Evolutionary conservation across 331 rosid species (phyloP).

Genomic region (Quercus lobata): DNA sequence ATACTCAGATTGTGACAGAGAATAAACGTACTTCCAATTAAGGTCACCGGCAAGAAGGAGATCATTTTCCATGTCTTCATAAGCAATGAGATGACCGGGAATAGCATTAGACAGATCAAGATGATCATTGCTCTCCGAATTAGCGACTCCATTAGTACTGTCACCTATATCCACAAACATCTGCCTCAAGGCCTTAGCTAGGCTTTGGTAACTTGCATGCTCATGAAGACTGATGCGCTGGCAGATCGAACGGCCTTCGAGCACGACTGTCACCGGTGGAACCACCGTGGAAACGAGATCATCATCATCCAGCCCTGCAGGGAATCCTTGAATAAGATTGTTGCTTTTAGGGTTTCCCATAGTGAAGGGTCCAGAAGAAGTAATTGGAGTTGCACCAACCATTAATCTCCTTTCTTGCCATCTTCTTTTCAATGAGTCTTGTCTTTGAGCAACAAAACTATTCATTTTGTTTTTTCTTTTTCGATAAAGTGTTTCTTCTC

Average conservation of each 20-base stretch:
- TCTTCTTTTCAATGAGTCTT: conserved; percentile 48
- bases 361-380: conserved; percentile 25
- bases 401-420: conserved; percentile 41
- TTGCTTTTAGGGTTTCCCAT: conserved; percentile 23
- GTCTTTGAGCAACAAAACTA: conserved; percentile 45
- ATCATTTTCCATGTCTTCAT: conserved; percentile 88
- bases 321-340: conserved; percentile 24
- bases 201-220: conserved; percentile 69
- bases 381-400: conserved; percentile 30
- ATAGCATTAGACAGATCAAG: conserved; percentile 74
- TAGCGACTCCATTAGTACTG: background rate
- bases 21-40: conserved; percentile 63
- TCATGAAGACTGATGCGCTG: conserved; percentile 84
- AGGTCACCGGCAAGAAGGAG: conserved; percentile 97
- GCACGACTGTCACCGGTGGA: conserved; percentile 81
- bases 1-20: too few species aligned
- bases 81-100: conserved; percentile 81
- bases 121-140: background rate
- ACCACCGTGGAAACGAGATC: conserved; percentile 49
- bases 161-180: conserved; percentile 57
- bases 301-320: conserved; percentile 34
- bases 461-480: conserved; percentile 25
- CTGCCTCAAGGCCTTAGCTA: conserved; percentile 66
- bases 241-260: conserved; percentile 90
- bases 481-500: background rate